Evolutionary conservation across 495 filamentous ascomycete genomes (phyloP).

Genomic region (Arthonia radiata): DNA sequence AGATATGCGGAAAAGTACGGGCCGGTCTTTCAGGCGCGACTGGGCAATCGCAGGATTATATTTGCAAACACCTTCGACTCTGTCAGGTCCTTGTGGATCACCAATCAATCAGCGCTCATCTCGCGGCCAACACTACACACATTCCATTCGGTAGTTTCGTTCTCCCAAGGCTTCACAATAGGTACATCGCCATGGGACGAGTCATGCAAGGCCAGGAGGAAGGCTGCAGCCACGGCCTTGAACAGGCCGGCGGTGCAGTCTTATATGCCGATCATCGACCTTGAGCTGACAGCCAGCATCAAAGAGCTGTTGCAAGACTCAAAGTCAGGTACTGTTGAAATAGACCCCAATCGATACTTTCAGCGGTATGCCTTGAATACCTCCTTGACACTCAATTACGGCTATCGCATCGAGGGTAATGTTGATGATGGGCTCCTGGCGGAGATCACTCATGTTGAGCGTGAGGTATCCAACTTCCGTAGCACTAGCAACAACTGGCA

Average conservation of each 20-base stretch:
- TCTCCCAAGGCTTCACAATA: constrained; percentile 45
- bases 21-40: constrained; percentile 40
- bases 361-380: constrained; percentile 44
- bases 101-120: constrained; percentile 43
- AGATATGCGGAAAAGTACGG: constrained; percentile 36
- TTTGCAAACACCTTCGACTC: constrained; percentile 45
- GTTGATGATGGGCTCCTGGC: constrained; percentile 30
- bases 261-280: constrained; percentile 50
- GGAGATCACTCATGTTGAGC: constrained; percentile 38
- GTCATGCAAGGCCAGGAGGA: constrained; percentile 42
- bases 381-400: constrained; percentile 40
- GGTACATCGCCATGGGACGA: constrained; percentile 55
- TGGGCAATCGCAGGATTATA: constrained; percentile 41
- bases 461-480: constrained; percentile 36
- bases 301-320: constrained; percentile 34
- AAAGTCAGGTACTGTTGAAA: constrained; percentile 27
- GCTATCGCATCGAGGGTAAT: constrained; percentile 33
- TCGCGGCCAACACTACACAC: constrained; percentile 46
- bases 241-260: constrained; percentile 40
- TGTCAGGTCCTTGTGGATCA: constrained; percentile 44
- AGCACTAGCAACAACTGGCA: constrained; percentile 47
- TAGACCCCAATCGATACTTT: constrained; percentile 41
- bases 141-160: constrained; percentile 46
- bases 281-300: constrained; percentile 38
- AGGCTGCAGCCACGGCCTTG: constrained; percentile 43